Evolutionary conservation across 192 early-diverging fungal genomes (phyloP).

Genomic region (Rhizoclosmatium globosum): DNA sequence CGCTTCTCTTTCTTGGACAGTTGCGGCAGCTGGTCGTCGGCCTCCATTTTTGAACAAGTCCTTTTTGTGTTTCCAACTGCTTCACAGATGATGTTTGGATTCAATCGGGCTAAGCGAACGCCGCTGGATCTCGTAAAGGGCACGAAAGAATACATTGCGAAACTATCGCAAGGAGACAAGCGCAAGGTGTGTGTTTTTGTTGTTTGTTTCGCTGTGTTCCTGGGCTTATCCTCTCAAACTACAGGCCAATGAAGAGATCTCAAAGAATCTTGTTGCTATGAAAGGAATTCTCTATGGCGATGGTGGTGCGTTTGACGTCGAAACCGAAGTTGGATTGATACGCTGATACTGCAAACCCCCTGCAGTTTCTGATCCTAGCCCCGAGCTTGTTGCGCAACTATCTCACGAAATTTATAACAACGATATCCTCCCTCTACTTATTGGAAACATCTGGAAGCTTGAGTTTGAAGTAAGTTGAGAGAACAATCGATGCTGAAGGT

Average conservation of each 20-base stretch:
- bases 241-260: slow-evolving; percentile 96
- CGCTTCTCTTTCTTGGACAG: slow-evolving; percentile 63
- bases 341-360: neutral
- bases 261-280: slow-evolving; percentile 92
- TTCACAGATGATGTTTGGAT: slow-evolving; percentile 24
- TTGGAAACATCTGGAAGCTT: slow-evolving; percentile 88
- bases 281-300: slow-evolving; percentile 95
- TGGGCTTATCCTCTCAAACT: neutral
- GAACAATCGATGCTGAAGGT: too few species aligned
- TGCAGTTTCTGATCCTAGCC: slow-evolving; percentile 81
- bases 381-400: slow-evolving; percentile 92
- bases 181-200: neutral
- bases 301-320: slow-evolving; percentile 69
- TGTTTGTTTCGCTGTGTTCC: neutral
- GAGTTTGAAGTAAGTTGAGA: slow-evolving; percentile 76
- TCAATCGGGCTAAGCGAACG: slow-evolving; percentile 40
- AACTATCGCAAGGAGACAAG: slow-evolving; percentile 74
- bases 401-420: slow-evolving; percentile 95
- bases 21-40: slow-evolving; percentile 3
- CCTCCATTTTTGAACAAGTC: neutral
- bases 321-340: neutral
- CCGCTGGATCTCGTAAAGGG: slow-evolving; percentile 89
- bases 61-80: neutral
- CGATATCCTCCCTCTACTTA: slow-evolving; percentile 87
- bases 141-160: slow-evolving; percentile 84